phyloP scores from a whole-genome alignment of 495 filamentous ascomycete species.

The Aspergillus campestris region DNA sequence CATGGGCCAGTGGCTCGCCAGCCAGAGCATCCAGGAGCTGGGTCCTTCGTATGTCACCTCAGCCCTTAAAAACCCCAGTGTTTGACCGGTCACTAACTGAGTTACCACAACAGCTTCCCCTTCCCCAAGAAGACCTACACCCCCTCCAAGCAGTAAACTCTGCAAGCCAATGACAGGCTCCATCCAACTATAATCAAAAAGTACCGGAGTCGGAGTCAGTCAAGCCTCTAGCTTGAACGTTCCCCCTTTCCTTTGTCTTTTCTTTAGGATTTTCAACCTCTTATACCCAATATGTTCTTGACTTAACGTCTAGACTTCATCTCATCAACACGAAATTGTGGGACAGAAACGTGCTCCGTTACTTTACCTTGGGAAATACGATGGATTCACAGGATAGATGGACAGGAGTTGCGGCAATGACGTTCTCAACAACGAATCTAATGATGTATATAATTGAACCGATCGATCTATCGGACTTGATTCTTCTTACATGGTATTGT shows the following conservation, averaged over 20 bases:
- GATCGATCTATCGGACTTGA: too few species aligned
- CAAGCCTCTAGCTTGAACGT: not conserved
- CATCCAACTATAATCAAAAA: too few species aligned
- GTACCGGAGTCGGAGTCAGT: too few species aligned
- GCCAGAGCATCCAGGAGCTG: constrained; percentile 82
- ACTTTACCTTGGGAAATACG: not conserved
- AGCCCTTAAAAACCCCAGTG: not conserved
- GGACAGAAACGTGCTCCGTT: constrained; percentile 5
- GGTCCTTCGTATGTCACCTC: constrained; percentile 75
- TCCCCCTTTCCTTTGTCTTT: constrained; percentile 12
- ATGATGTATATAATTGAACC: constrained; percentile 4
- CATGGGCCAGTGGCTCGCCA: constrained; percentile 92
- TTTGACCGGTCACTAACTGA: not conserved
- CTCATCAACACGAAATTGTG: constrained; percentile 3
- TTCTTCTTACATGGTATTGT: too few species aligned
- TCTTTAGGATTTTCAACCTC: constrained; percentile 42
- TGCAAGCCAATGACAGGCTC: too few species aligned
- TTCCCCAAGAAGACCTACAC: constrained; percentile 76
- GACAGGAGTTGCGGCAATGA: constrained; percentile 16
- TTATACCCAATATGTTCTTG: constrained; percentile 35
- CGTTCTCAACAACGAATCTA: constrained; percentile 40
- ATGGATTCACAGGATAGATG: constrained; percentile 12
- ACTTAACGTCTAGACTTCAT: constrained; percentile 30
- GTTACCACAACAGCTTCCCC: constrained; percentile 52
- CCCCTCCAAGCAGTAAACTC: constrained; percentile 18